Conservation (phyloP, 805 yeast species). For the Hanseniaspora nectarophila region DNA sequence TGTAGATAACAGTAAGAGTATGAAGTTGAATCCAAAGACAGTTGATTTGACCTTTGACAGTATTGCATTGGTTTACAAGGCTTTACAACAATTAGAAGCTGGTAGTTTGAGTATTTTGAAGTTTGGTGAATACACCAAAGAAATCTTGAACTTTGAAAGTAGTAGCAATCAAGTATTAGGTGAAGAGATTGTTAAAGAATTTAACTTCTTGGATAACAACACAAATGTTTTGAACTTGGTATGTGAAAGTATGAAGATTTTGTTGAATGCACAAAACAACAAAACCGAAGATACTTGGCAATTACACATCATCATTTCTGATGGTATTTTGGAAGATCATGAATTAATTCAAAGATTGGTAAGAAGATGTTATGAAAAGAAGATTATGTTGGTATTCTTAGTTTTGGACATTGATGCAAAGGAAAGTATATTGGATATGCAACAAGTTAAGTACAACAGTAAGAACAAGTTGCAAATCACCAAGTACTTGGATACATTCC, state of each 20-base stretch:
- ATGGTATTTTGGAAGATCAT: conserved; percentile 96
- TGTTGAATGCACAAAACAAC: conserved; percentile 34
- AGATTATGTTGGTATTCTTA: conserved; percentile 89
- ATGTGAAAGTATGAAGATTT: conserved; percentile 56
- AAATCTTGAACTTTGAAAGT: conserved; percentile 80
- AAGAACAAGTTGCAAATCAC: conserved; percentile 61
- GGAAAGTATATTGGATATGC: conserved; percentile 88
- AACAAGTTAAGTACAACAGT: conserved; percentile 82
- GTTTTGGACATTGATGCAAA: conserved; percentile 72
- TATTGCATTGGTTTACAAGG: conserved; percentile 85
- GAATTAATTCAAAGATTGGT: conserved; percentile 70
- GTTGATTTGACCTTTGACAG: conserved; percentile 89
- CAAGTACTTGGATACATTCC: conserved; percentile 83
- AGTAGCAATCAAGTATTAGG: conserved; percentile 81
- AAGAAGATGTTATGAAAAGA: conserved; percentile 81
- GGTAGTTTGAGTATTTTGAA: conserved; percentile 84
- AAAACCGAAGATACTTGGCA: conserved; percentile 67
- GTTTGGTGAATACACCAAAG: conserved; percentile 72
- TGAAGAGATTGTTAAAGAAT: conserved; percentile 70
- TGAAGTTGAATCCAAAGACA: conserved; percentile 76
- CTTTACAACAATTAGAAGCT: conserved; percentile 83
- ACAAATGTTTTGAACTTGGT: conserved; percentile 76
- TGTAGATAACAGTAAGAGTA: conserved; percentile 92
- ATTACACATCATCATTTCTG: conserved; percentile 81
- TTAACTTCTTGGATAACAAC: conserved; percentile 75